These are phyloP conservation scores for Chlorella sp. DNA, from an alignment of 139 green algal species.

Conservation along the genomic window DNA sequence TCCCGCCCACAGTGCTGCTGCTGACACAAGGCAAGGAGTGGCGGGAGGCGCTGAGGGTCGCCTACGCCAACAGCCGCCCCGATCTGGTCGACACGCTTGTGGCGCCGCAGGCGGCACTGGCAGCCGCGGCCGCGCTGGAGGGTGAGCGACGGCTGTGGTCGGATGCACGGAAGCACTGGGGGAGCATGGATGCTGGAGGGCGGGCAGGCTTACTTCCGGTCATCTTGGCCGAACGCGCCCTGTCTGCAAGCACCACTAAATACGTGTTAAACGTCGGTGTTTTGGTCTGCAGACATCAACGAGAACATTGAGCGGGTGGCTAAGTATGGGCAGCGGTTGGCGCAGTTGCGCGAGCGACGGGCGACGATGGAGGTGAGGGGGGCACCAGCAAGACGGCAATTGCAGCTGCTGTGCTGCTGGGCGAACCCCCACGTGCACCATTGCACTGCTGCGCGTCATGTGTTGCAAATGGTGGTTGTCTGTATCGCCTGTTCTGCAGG, in stretches of 20 bases:
- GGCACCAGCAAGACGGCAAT: not conserved
- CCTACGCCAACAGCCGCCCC: constrained; percentile 22
- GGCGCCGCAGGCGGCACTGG: constrained; percentile 53
- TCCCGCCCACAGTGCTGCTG: constrained; percentile 50
- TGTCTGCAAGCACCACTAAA: not conserved
- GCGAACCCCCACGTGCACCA: no score
- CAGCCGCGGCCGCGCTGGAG: constrained; percentile 43
- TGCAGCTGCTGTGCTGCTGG: no score
- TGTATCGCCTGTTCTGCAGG: not conserved
- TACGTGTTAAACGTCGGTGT: no score
- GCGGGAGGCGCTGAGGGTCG: constrained; percentile 51
- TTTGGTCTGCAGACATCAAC: constrained; percentile 34
- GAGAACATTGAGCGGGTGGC: constrained; percentile 63
- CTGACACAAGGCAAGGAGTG: constrained; percentile 64
- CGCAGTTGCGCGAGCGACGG: constrained; percentile 61
- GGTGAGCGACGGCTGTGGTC: not conserved
- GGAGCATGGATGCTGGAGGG: not conserved
- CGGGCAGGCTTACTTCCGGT: not conserved
- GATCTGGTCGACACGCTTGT: constrained; percentile 65
- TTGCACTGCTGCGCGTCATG: no score
- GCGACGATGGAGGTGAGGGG: constrained; percentile 4
- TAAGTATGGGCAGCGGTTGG: constrained; percentile 82
- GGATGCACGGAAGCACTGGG: not conserved
- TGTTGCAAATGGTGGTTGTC: not conserved
- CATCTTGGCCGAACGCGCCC: not conserved